phyloP scores from a whole-genome alignment of 2,329 filamentous ascomycete genomes.

The Stachybotrys chartarum region DNA sequence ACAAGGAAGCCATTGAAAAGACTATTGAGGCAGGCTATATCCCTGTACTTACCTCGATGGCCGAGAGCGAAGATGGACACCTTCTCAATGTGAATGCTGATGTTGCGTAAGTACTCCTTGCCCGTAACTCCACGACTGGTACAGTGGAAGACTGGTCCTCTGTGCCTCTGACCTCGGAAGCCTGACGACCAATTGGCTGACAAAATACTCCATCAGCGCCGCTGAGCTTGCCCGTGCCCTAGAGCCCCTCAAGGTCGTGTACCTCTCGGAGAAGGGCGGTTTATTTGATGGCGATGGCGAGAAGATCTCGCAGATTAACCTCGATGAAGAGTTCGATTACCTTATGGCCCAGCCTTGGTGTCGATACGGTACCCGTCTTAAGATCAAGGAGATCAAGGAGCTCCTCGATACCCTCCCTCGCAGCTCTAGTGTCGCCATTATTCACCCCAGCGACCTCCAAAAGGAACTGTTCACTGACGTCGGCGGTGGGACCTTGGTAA shows the following conservation, averaged over 20 bases:
- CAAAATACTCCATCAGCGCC: slow-evolving; percentile 32
- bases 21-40: slow-evolving; percentile 87
- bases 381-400: slow-evolving; percentile 97
- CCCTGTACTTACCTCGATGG: slow-evolving; percentile 93
- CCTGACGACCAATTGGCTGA: too few species aligned
- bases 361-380: slow-evolving; percentile 85
- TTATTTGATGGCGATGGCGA: slow-evolving; percentile 88
- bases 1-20: slow-evolving; percentile 82
- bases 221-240: slow-evolving; percentile 84
- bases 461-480: slow-evolving; percentile 96
- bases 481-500: slow-evolving; percentile 86
- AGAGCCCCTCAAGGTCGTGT: slow-evolving; percentile 94
- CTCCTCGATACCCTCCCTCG: slow-evolving; percentile 81
- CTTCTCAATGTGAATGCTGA: slow-evolving; percentile 97
- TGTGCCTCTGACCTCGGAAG: too few species aligned
- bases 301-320: slow-evolving; percentile 95
- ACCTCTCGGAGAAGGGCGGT: slow-evolving; percentile 96
- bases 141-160: too few species aligned
- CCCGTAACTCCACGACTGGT: too few species aligned
- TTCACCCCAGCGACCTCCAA: slow-evolving; percentile 90
- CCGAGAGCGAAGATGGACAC: slow-evolving; percentile 84
- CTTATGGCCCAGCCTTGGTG: slow-evolving; percentile 95
- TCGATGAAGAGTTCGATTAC: slow-evolving; percentile 91
- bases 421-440: slow-evolving; percentile 93
- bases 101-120: slow-evolving; percentile 48